Base-by-base conservation (phyloP, 2,329 filamentous ascomycete genomes). In the Paraconiothyrium brasiliense region DNA sequence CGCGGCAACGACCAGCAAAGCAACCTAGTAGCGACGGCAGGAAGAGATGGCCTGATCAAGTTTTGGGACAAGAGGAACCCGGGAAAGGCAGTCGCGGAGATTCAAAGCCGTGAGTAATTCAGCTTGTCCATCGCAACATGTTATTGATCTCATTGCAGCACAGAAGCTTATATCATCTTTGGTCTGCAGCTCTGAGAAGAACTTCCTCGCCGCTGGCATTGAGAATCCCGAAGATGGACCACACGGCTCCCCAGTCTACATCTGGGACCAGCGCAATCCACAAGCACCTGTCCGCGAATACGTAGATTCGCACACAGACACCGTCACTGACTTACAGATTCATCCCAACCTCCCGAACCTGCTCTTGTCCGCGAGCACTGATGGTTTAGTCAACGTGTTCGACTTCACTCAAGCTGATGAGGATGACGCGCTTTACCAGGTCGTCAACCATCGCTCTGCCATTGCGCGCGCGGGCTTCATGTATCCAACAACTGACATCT, bases 381-480 rank as follows among this genome's bases (percentile, higher is more conserved):
- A 95, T 77, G 91, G 91, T 7, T 85, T 94, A 1, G 85, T 94
- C 70, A 93, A 91, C 72, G 82, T 94, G 49, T 92, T 90, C 78
- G 89, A 95, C 79, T 90, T 87, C 20, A 84, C 84, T 51, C 71
- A 78, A 50, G 66, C 66, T 8, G 84, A 92, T 60, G 92, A 94
- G 78, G 92, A 94, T 72, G 92, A 94, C 50, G 89, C 92, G 0
- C 82, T 93, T 22, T 83, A 91, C 61, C 90, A 93, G 78, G 91
- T 92, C 13, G 89, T 94, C 75, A 94, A 94, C 77, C 90, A 92
- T 73, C 85, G 87, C 41, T 87, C 89, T 37, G 92, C 91, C 0
- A 86, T 94, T 65, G 91, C 93, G 76, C 90, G 87, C 67, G 89
- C 91, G 14, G 90, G 88, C 5, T 94, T 93, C 79, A 81, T 94